These are phyloP conservation scores for Pogostemon cablin DNA, from an alignment of 257 asterid genomes.

Conservation along the genomic window DNA sequence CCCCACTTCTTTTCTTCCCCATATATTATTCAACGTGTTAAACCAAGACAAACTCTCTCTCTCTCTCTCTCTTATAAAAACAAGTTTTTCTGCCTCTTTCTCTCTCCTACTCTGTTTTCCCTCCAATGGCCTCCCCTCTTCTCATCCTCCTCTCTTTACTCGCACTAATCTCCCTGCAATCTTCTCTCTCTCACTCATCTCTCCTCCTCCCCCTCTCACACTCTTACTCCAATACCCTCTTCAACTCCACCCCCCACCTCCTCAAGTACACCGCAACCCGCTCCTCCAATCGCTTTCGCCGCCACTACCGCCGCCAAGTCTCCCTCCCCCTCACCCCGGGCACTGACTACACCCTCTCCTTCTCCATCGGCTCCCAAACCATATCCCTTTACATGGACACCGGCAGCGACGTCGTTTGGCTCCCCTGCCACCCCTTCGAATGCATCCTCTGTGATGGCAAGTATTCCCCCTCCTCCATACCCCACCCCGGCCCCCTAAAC, in stretches of 20 bases:
- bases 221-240: conserved; percentile 53
- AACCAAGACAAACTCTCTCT: too few species aligned
- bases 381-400: conserved; percentile 94
- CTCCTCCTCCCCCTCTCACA: conserved; percentile 68
- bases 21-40: too few species aligned
- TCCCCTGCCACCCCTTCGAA: conserved; percentile 86
- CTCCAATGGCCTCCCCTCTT: conserved; percentile 34
- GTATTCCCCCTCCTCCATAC: conserved; percentile 56
- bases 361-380: conserved; percentile 65
- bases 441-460: conserved; percentile 93
- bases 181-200: conserved; percentile 20
- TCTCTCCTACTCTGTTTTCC: not conserved
- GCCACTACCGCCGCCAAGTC: conserved; percentile 51
- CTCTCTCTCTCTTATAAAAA: too few species aligned
- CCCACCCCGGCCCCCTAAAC: conserved; percentile 66
- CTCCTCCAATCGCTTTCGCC: conserved; percentile 61
- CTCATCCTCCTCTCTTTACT: conserved; percentile 27
- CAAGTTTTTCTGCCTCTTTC: too few species aligned
- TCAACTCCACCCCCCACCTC: conserved; percentile 70
- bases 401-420: conserved; percentile 95
- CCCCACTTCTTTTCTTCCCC: too few species aligned
- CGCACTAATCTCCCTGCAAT: conserved; percentile 21
- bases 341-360: conserved; percentile 79
- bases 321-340: conserved; percentile 90
- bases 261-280: conserved; percentile 72